phyloP scores from a whole-genome alignment of 129 eudicot genomes.

The Gnaphalium uliginosum region DNA sequence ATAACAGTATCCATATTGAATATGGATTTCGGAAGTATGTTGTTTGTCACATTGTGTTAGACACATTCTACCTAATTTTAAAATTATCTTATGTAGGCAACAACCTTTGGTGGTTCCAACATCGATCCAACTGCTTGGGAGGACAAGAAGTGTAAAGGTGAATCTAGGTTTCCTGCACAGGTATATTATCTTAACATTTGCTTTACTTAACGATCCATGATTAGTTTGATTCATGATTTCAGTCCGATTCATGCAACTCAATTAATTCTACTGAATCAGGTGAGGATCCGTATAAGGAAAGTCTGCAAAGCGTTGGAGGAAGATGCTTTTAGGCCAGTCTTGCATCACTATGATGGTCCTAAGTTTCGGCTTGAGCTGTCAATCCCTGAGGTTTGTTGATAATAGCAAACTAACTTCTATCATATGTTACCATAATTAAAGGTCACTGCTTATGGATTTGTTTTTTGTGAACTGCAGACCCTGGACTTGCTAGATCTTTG shows the following conservation, averaged over 20 bases:
- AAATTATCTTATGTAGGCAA: conserved; percentile 53
- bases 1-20: background rate
- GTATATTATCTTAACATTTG: conserved; percentile 33
- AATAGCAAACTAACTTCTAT: background rate
- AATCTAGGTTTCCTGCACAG: conserved; percentile 99
- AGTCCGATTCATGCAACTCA: background rate
- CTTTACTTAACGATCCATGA: background rate
- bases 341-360: conserved; percentile 99
- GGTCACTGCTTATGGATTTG: background rate
- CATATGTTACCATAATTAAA: conserved; percentile 4
- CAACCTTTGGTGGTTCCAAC: conserved; percentile 97
- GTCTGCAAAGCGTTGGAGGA: conserved; percentile 94
- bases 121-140: conserved; percentile 99
- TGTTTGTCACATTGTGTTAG: background rate
- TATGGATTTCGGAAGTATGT: background rate
- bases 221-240: background rate
- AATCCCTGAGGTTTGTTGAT: conserved; percentile 71
- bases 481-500: conserved; percentile 94
- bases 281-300: conserved; percentile 84
- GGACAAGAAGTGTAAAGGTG: conserved; percentile 99
- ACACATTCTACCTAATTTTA: background rate
- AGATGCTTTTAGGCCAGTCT: conserved; percentile 96
- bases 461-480: conserved; percentile 52
- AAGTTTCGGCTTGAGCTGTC: conserved; percentile 97
- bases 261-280: conserved; percentile 38